Evolutionary conservation across 2,329 filamentous ascomycete species (phyloP), one percentile per base, ranked within the genome.

Genomic region (Westerdykella ornata): DNA sequence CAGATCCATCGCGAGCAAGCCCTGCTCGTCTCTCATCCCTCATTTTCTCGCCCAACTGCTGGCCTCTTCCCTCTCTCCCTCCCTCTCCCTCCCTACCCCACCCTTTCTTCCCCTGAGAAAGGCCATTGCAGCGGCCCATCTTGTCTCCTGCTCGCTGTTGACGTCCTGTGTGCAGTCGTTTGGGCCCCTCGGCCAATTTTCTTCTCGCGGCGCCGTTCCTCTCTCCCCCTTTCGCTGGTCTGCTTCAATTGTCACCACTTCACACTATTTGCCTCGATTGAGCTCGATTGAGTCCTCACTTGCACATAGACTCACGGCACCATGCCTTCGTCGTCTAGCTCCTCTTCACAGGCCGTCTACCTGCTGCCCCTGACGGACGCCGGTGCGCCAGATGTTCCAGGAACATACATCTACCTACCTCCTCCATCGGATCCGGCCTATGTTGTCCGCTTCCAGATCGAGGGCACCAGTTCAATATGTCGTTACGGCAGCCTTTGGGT

Each of bases 401-500:
- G 88, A 57, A 82, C 85, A 54, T 98, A 96, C 72, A 85, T 97
- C 58, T 95, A 95, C 66, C 74, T 98, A 33, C 84, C 88, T 1
- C 82, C 92, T 14, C 82, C 85, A 14, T 77, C 75, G 31, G 76
- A 83, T n/a, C 84, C 74, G 12, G 64, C 84, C 32, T 83, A 97
- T 58, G 78, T 78, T 39, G 73, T 96, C 43, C 83, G 90, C 45
- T 95, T 98, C 67, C 80, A 88, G 53, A 90, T 96, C 54, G 85
- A 96, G 68, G 89, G 92, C 47, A 90, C 88, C 43, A 95, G 90
- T 63, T 95, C 90, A 47, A 92, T 98, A 72, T 96, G 89, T 67
- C 81, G 88, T 53, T 76, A 95, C 68, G 92, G 94, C 45, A 96
- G 86, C 62, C 75, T 98, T 48, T 98, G 92, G 90, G 84, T 95